Base-by-base conservation (phyloP, 164 flowering plant genomes). In the Protea cynaroides region DNA sequence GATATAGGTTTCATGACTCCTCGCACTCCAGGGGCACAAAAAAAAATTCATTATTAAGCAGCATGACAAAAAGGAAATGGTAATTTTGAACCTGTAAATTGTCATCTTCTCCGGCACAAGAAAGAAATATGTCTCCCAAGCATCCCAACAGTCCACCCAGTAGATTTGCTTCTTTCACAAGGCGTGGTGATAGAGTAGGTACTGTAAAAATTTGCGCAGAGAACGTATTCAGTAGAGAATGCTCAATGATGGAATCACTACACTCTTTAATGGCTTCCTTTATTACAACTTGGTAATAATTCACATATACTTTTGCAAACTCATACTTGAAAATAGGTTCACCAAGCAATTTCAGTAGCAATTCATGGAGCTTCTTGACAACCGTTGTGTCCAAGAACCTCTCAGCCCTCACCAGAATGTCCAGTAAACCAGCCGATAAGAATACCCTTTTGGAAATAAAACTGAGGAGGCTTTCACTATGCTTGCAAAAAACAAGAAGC, bases 161-260 rank as follows among this genome's bases (percentile, higher is more conserved):
- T n/a, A 95, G 81, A 71, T 90, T 75, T 82, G 75, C 72, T 76
- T 95, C 97, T 77, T 79, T 84, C 56, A 95, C 99, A 61, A 95
- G 91, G 22, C 81, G 80, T 25, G 84, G 92, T 7, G 97, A 87
- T 44, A 95, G 72, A 62, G 94, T 88, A 44, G 96, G 96, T 66
- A 90, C 99, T 7, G 99, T 92, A 38, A 92, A 79, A 60, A 95
- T 90, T 73, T 95, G 99, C 52, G 92, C 97, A 46, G 97, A 82
- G 63, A 95, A 95, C 55, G 74, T 78, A 50, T 91, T 76, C 8
- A 88, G 71, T 6, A 92, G 75, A 4, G 82, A 83, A 62, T 75
- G 79, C 53, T 76, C 79, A 46, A 76, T 54, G 60, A 72, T 68
- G 56, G n/a, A 3, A 55, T 87, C 86, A 58, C 56, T 69, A 61